Base-by-base conservation (phyloP, 805 yeast species). In the Wickerhamomyces strasburgensis region DNA sequence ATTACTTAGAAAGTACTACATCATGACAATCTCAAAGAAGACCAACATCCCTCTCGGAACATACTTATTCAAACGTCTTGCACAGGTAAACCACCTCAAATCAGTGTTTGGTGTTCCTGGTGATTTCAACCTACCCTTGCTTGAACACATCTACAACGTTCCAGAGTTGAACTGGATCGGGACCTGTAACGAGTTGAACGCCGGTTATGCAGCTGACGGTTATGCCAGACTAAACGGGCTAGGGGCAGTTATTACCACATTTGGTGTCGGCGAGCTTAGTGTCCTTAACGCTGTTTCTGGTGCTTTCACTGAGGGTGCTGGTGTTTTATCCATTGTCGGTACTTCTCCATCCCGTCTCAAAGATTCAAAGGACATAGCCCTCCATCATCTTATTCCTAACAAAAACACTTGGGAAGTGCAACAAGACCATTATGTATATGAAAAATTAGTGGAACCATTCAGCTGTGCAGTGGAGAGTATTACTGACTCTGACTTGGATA, bases 171-270 rank as follows among this genome's bases (percentile, higher is more conserved):
- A 75, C 40, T 87, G 94, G 85, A 73, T 84, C 29, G 95, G 95
- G 19, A 75, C 78, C 47, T 84, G 95, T 58, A 89, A 89, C 55
- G 96, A 88, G 63, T 71, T 89, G 49, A 89, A 88, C 51, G 84
- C 94, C 3, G 89, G 94, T 4, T 88, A 88, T 60, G 84, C 95
- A 9, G 88, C 89, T 8, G 96, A 88, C 57, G 97, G 96, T 6
- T 89, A 86, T 52, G 75, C 93, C 14, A 69, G 88, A 45, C 39
- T 65, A 33, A 64, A 63, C 39, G 46, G 48, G 0, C 42, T 65
- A 8, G 66, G 65, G 14, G 64, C 61, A 18, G 39, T 64, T 7
- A 47, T 64, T 23, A 64, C 70, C 0, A 88, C 96, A 5, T 84
- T 71, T 59, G 96, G 96, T 25, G 96, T 89, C 14, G 96, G 96